Evolutionary conservation across 345 rosid species (phyloP), one percentile per base, ranked within the genome.

Genomic region (Moringa oleifera): DNA sequence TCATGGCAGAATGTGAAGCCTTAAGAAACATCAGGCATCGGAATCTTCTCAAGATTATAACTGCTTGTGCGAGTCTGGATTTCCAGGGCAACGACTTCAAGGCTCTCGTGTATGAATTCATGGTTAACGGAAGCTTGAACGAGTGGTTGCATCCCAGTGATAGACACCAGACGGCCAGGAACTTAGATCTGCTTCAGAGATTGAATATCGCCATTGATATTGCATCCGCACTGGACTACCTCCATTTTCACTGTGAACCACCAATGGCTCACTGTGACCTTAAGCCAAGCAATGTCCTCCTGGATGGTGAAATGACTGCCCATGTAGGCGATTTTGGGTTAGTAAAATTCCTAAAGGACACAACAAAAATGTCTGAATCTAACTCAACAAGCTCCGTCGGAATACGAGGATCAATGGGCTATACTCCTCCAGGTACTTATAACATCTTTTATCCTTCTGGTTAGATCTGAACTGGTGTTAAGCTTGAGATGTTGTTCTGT

Each of bases 291-390:
- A 71, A 71, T 24, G 68, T 68, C 31, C 71, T 71, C 7, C 54
- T 75, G 6, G 73, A 75, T 13, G 21, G 68, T 17, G 59, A 68
- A 36, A 59, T 71, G 68, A 71, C 68, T 10, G 76, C 68, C 13
- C 73, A 62, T 57, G 75, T 71, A 23, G 68, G 75, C n/a, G 79
- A 68, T 18, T 75, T 75, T 25, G 80, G 73, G 52, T 52, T 75
- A 36, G 73, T 76, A 8, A 75, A 51, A 63, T 51, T 51, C n/a
- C n/a, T n/a, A 1, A 9, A 4, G 1, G 54, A 49, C 5, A n/a
- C 54, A 7, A 2, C 23, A n/a, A n/a, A 18, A n/a, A 18, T 7
- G 2, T 51, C 20, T 51, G n/a, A n/a, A n/a, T 6, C 54, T n/a
- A 51, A 51, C 11, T 4, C 4, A 2, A 1, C 21, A n/a, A 51